Conservation (phyloP, 1,284 basidiomycete genomes). For the Apiotrichum akiyoshidainum region DNA sequence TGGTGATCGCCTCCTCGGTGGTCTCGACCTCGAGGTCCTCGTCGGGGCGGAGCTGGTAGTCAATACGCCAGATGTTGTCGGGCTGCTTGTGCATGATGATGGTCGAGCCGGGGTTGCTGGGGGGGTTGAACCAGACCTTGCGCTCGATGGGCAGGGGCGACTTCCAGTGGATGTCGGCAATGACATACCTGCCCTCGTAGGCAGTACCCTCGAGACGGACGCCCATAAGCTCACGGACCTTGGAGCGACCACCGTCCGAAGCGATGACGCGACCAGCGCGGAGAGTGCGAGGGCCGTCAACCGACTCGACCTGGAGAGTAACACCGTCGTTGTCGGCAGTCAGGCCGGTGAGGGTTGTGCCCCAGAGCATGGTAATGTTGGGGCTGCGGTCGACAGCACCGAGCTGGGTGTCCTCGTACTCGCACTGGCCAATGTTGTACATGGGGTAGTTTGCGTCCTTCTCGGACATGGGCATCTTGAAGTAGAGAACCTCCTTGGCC, state of each 20-base stretch:
- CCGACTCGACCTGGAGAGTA: slow-evolving; percentile 16
- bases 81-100: slow-evolving; percentile 28
- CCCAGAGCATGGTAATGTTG: slow-evolving; percentile 21
- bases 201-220: slow-evolving; percentile 17
- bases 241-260: slow-evolving; percentile 16
- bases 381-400: slow-evolving; percentile 3
- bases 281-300: slow-evolving; percentile 18
- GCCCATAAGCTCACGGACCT: slow-evolving; percentile 16
- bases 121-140: slow-evolving; percentile 22
- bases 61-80: slow-evolving; percentile 24
- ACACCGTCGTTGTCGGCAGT: slow-evolving; percentile 13
- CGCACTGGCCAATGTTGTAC: slow-evolving; percentile 24
- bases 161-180: slow-evolving; percentile 26
- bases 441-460: slow-evolving; percentile 14
- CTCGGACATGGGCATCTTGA: slow-evolving; percentile 17
- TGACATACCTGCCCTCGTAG: slow-evolving; percentile 22
- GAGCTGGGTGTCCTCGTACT: slow-evolving; percentile 24
- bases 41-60: slow-evolving; percentile 19
- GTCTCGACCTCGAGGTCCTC: slow-evolving; percentile 19
- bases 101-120: slow-evolving; percentile 19
- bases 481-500: slow-evolving; percentile 18
- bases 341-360: slow-evolving; percentile 7
- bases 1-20: slow-evolving; percentile 16
- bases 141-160: slow-evolving; percentile 14
- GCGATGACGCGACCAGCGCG: slow-evolving; percentile 17